A percentile compares a stretch with the other conserved stretches of the same genome.
Conservation (phyloP, 352 stramenopile species). For the Aphanomyces invadans region DNA sequence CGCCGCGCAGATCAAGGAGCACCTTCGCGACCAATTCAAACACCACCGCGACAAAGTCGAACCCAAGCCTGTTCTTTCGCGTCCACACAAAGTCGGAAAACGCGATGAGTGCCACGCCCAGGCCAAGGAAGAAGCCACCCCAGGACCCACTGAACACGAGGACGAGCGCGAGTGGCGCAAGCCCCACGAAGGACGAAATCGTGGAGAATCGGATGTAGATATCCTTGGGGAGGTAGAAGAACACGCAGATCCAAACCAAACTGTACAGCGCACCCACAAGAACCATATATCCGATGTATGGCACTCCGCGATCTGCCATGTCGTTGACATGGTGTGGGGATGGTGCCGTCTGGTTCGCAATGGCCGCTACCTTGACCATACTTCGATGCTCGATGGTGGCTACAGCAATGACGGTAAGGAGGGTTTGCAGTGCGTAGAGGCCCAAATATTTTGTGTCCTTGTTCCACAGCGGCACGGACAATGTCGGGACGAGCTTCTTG, state of each 20-base stretch:
- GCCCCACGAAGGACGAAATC: conserved; percentile 13
- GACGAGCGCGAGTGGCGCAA: conserved; percentile 33
- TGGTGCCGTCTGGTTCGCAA: background rate
- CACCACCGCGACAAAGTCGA: conserved; percentile 79
- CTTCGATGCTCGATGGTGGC: conserved; percentile 1
- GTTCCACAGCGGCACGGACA: conserved; percentile 14
- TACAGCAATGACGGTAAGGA: conserved; percentile 19
- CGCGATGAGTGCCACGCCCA: conserved; percentile 38
- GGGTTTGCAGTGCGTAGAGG: conserved; percentile 16
- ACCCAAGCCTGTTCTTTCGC: conserved; percentile 44
- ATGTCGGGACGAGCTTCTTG: conserved; percentile 12
- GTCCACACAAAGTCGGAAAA: conserved; percentile 63
- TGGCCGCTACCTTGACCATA: background rate
- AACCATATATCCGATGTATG: conserved; percentile 22
- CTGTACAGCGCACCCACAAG: conserved; percentile 18
- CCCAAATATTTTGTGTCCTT: conserved; percentile 7
- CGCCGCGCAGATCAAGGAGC: conserved; percentile 43
- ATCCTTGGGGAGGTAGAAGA: conserved; percentile 18
- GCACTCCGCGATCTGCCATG: conserved; percentile 5
- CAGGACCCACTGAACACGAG: conserved; percentile 36
- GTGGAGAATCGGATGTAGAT: conserved; percentile 22
- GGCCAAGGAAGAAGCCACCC: conserved; percentile 40
- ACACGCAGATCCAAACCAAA: conserved; percentile 8
- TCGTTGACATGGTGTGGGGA: background rate
- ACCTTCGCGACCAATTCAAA: conserved; percentile 77